Base-by-base conservation (phyloP, 2,329 filamentous ascomycete species). In the Monosporascus cannonballus region DNA sequence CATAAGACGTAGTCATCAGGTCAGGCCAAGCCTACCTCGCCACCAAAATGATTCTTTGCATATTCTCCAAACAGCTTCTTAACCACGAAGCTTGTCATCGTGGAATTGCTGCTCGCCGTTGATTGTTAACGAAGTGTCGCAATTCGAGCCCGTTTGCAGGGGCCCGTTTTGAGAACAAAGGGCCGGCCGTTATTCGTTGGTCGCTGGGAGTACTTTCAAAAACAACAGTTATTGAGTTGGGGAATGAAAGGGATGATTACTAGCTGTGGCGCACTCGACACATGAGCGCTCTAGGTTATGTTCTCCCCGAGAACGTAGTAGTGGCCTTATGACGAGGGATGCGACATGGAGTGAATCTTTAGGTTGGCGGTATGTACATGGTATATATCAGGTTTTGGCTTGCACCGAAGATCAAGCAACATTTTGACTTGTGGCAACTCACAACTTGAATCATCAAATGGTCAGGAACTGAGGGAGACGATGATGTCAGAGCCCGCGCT, bases 1-100 rank as follows among this genome's bases (percentile, higher is more conserved):
- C 37, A 66, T 71, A 38, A 69, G 58, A 51, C 68, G 62, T 50
- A 60, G 67, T 59, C 67, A 68, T 41, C 64, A 61, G 27, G 70
- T 56, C 20, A 47, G 58, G 54, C 18, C 6, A 25, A 17, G 42
- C 53, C 17, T 47, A 56, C 55, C 53, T 56, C 46, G 20, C 47
- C 39, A 37, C 55, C 55, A 27, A 46, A 46, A 46, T 9, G 24
- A 5, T 46, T 46, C 42, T 46, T 46, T 9, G 42, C 42, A 24
- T 46, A 46, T 15, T 46, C 42, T 17, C 25, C 25, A 6, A 46
- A 46, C 20, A 46, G 11, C 17, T 22, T 46, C 42, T 46, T 46
- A 24, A 46, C n/a, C 4, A 46, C 25, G 42, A 46, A 46, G 7
- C 42, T 46, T 17, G 42, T 30, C 42, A 46, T 46, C 1, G 15